These are phyloP conservation scores for Erysimum pusillum DNA, from an alignment of 441 rosid genomes.

Conservation along the genomic window DNA sequence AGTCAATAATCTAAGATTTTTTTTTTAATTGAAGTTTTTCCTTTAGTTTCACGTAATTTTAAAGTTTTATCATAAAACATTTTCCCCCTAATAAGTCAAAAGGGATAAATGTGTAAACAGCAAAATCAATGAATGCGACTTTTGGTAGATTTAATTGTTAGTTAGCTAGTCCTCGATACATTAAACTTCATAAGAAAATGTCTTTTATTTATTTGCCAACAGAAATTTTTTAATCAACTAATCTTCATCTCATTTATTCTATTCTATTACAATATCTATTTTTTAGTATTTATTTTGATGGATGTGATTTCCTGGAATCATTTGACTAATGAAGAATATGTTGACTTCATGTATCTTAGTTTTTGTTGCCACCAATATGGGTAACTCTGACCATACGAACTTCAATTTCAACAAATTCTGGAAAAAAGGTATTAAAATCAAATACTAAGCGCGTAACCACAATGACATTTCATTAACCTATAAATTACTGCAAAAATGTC, in stretches of 20 bases:
- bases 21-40: neutral
- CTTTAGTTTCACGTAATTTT: neutral
- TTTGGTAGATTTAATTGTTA: slow-evolving; percentile 14
- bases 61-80: too few species aligned
- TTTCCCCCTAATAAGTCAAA: slow-evolving; percentile 14
- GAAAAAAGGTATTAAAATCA: neutral
- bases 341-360: slow-evolving; percentile 26
- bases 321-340: slow-evolving; percentile 24
- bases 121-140: slow-evolving; percentile 23
- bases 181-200: slow-evolving; percentile 12
- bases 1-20: neutral
- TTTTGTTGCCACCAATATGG: neutral
- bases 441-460: neutral
- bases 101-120: slow-evolving; percentile 20
- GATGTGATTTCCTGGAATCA: slow-evolving; percentile 10
- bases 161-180: slow-evolving; percentile 13
- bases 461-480: slow-evolving; percentile 7
- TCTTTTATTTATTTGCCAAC: neutral
- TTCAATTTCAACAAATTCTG: neutral
- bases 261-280: neutral
- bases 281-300: neutral
- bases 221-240: neutral
- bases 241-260: slow-evolving; percentile 10
- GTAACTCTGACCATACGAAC: neutral
- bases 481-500: slow-evolving; percentile 22